phyloP scores from a whole-genome alignment of 495 filamentous ascomycete genomes.

The Penicillium turbatum region DNA sequence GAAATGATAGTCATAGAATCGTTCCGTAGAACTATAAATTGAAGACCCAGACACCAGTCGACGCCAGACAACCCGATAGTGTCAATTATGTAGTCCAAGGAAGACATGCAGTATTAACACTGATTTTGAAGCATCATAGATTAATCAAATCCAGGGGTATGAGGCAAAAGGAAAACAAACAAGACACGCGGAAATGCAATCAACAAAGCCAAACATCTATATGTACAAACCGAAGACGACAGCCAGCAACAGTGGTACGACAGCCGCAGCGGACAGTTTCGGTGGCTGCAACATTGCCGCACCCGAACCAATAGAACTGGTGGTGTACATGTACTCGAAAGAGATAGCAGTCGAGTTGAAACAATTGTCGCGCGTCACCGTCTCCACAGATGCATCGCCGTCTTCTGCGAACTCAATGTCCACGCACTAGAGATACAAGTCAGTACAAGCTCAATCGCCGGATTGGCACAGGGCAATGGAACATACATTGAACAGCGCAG shows the following conservation, averaged over 20 bases:
- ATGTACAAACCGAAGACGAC: conserved; percentile 22
- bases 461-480: background rate
- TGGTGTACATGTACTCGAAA: conserved; percentile 73
- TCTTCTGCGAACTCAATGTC: conserved; percentile 81
- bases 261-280: conserved; percentile 5
- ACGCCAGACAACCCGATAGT: conserved; percentile 1
- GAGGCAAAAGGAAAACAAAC: conserved; percentile 11
- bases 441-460: conserved; percentile 8
- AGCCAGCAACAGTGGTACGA: conserved; percentile 26
- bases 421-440: conserved; percentile 63
- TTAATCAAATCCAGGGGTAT: conserved; percentile 20
- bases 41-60: background rate
- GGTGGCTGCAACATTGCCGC: conserved; percentile 27
- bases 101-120: conserved; percentile 8
- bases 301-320: conserved; percentile 48
- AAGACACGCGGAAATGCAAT: conserved; percentile 21
- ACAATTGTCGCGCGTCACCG: conserved; percentile 76
- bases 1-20: background rate
- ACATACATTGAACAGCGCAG: conserved; percentile 85
- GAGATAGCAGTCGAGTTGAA: conserved; percentile 72
- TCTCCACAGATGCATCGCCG: conserved; percentile 52
- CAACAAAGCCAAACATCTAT: conserved; percentile 19
- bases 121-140: conserved; percentile 14
- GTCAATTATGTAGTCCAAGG: conserved; percentile 1
- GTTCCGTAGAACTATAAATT: background rate